These are phyloP conservation scores for Miscanthus sacchariflorus DNA, from an alignment of 202 grass and related monocot genomes.

Conservation along the genomic window DNA sequence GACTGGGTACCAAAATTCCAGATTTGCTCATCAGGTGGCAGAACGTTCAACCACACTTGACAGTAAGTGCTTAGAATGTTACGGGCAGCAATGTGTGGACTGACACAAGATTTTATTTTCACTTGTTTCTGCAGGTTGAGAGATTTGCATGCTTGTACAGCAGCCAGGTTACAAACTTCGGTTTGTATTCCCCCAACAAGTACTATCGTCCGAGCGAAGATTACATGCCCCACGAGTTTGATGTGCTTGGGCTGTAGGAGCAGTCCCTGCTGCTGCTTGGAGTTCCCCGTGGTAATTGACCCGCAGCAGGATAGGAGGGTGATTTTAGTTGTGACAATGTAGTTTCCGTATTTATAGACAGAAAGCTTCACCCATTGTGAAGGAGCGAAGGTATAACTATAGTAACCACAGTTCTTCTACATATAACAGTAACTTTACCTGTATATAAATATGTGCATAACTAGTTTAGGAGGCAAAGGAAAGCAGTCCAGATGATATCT, in stretches of 20 bases:
- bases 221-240: conserved; percentile 98
- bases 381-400: neutral
- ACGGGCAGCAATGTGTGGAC: neutral
- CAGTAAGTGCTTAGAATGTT: conserved; percentile 3
- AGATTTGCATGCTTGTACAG: conserved; percentile 96
- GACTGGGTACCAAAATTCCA: conserved; percentile 97
- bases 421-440: conserved; percentile 27
- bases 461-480: conserved; percentile 35
- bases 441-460: conserved; percentile 39
- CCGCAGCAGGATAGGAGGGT: conserved; percentile 25
- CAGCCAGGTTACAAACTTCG: conserved; percentile 91
- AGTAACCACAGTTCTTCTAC: conserved; percentile 29
- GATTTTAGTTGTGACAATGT: conserved; percentile 38
- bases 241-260: conserved; percentile 76
- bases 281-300: conserved; percentile 21
- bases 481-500: conserved; percentile 12
- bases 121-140: conserved; percentile 69
- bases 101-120: conserved; percentile 23
- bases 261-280: conserved; percentile 10
- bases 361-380: conserved; percentile 33
- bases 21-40: conserved; percentile 95
- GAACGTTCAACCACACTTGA: neutral
- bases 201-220: conserved; percentile 98
- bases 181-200: conserved; percentile 88
- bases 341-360: conserved; percentile 8